Conservation (phyloP, 169 alveolate genomes). For the Plasmodium gonderi region DNA sequence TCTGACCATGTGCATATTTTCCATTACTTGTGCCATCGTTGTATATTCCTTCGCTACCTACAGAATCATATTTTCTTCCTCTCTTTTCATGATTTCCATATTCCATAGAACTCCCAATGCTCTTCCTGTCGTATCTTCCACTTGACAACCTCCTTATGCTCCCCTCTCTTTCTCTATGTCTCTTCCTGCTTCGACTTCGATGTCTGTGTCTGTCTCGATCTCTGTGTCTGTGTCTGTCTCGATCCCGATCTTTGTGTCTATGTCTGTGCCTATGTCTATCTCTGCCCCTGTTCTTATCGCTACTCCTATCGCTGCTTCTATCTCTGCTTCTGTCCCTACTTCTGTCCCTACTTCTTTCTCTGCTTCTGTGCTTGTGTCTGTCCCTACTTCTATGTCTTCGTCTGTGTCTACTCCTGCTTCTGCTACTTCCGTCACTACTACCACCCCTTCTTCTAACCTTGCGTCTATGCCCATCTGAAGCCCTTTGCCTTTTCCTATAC, state of each 20-base stretch:
- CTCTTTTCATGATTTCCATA: neutral
- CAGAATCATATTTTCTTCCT: neutral
- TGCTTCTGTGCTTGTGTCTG: neutral
- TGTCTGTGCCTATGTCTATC: neutral
- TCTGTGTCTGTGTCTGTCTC: neutral
- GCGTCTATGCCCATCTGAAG: neutral
- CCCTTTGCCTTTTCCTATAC: neutral
- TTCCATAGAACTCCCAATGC: neutral
- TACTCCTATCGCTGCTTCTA: neutral
- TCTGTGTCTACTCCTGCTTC: constrained; percentile 19
- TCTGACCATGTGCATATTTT: neutral
- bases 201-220: neutral
- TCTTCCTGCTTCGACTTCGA: constrained; percentile 14
- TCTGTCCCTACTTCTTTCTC: constrained; percentile 1
- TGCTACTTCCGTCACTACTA: neutral
- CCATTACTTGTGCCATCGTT: neutral
- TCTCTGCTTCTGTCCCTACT: constrained; percentile 13
- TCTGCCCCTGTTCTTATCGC: neutral
- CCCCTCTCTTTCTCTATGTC: constrained; percentile 37
- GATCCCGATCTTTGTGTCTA: constrained; percentile 7
- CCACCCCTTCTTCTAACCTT: neutral
- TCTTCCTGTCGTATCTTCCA: neutral
- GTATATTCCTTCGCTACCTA: neutral
- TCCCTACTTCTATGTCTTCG: constrained; percentile 36
- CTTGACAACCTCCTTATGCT: neutral